Percentiles rank a stretch among this genome's conserved stretches.
These are phyloP conservation scores for Penicillium digitatum DNA, from an alignment of 2,329 filamentous ascomycete genomes.

Conservation along the genomic window DNA sequence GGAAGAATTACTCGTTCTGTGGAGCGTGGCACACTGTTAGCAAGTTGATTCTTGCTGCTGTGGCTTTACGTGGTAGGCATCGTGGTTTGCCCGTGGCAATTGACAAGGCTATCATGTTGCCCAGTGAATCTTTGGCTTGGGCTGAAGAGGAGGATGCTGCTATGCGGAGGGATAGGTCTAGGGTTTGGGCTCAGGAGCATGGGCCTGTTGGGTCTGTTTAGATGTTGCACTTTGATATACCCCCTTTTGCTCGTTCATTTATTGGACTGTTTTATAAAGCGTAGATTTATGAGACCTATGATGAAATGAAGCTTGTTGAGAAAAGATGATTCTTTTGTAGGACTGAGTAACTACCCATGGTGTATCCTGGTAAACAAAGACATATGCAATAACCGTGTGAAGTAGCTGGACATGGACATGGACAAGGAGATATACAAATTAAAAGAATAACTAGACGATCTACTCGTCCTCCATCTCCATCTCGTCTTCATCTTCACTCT, in stretches of 20 bases:
- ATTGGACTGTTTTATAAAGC: neutral
- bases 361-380: constrained; percentile 13
- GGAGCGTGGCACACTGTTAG: constrained; percentile 54
- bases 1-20: constrained; percentile 53
- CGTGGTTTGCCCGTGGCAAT: constrained; percentile 55
- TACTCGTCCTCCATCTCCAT: constrained; percentile 25
- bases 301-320: constrained; percentile 7
- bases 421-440: constrained; percentile 18
- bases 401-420: constrained; percentile 4
- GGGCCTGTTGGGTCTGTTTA: constrained; percentile 28
- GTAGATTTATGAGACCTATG: neutral
- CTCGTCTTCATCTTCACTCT: constrained; percentile 26
- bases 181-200: constrained; percentile 21
- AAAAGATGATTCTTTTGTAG: constrained; percentile 12
- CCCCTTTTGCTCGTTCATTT: neutral
- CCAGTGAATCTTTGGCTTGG: constrained; percentile 39
- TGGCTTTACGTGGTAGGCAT: constrained; percentile 57
- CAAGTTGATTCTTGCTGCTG: constrained; percentile 56
- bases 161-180: constrained; percentile 28
- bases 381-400: constrained; percentile 12
- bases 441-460: neutral
- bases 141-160: constrained; percentile 43
- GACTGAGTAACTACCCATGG: constrained; percentile 4
- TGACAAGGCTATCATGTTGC: constrained; percentile 49
- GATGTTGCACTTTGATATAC: neutral